These are phyloP conservation scores for Cryomyces minteri DNA, from an alignment of 495 filamentous ascomycete species.

Conservation along the genomic window DNA sequence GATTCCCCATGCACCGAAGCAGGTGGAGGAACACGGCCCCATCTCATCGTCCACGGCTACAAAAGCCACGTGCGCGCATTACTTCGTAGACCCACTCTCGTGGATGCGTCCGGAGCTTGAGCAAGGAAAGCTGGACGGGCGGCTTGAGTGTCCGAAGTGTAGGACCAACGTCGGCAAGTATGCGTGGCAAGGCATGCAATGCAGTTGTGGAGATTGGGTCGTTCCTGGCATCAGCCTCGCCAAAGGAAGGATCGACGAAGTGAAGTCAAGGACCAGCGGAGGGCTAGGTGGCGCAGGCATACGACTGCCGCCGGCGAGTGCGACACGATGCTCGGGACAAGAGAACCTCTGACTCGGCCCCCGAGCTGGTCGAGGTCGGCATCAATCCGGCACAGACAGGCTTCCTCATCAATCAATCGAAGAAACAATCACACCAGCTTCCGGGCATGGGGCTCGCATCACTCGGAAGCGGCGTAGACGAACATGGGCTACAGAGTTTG, in stretches of 20 bases:
- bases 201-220: constrained; percentile 80
- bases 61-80: constrained; percentile 43
- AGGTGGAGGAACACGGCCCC: background rate
- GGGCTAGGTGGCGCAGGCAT: constrained; percentile 6
- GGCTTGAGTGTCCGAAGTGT: constrained; percentile 74
- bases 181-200: constrained; percentile 87
- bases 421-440: no score
- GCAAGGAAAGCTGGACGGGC: constrained; percentile 58
- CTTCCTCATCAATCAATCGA: no score
- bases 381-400: no score
- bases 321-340: no score
- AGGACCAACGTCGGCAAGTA: constrained; percentile 71
- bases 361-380: no score
- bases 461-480: no score
- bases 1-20: constrained; percentile 27
- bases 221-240: constrained; percentile 75
- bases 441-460: no score
- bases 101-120: constrained; percentile 84
- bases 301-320: constrained; percentile 7
- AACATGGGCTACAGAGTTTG: no score
- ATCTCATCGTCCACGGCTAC: background rate
- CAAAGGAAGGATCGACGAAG: constrained; percentile 66
- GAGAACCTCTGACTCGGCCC: no score
- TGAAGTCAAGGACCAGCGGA: constrained; percentile 12
- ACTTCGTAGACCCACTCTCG: constrained; percentile 75